Evolutionary conservation across 2,329 filamentous ascomycete genomes (phyloP), one percentile per base, ranked within the genome.

Genomic region (Aspergillus sp.): DNA sequence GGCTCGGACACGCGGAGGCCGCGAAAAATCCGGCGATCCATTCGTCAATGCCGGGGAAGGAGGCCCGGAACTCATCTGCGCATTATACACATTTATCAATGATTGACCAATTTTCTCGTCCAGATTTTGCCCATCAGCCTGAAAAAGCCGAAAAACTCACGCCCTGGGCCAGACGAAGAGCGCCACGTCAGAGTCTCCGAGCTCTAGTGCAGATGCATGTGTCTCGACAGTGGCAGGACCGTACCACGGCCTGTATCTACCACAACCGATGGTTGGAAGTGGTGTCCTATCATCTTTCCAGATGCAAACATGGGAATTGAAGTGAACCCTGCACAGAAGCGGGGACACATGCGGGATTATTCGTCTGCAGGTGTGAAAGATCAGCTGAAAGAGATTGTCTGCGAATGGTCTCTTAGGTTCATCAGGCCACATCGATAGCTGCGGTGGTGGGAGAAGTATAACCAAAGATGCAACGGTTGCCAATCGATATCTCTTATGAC

Each of bases 141-240:
- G 59, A 54, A 54, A 54, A 60, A 58, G n/a, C 56, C 57, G 60
- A 53, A 51, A 64, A 58, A 62, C 53, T 53, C 46, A 62, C 47
- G 52, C 50, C 52, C 43, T 57, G 55, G 61, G 58, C 70, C 70
- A 72, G 64, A 71, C 64, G 58, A 56, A 62, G 59, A 53, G 53
- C 63, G 71, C 71, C 71, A 73, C 71, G 71, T 73, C 71, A 73
- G 68, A 71, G 64, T 63, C 61, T 66, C 64, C 59, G 66, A 67
- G 63, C 58, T 69, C 60, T 70, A 65, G 63, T 68, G 68, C 67
- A 71, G 63, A 61, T 71, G 69, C 69, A 71, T 67, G 62, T 63
- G 64, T 66, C n/a, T 65, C 56, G 59, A 61, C 55, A 62, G 62
- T 63, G 67, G 65, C 62, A 64, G 63, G 62, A 64, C 61, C 55